Evolutionary conservation across 2,329 filamentous ascomycete genomes (phyloP), one percentile per base, ranked within the genome.

Genomic region (Lachnellula arida): DNA sequence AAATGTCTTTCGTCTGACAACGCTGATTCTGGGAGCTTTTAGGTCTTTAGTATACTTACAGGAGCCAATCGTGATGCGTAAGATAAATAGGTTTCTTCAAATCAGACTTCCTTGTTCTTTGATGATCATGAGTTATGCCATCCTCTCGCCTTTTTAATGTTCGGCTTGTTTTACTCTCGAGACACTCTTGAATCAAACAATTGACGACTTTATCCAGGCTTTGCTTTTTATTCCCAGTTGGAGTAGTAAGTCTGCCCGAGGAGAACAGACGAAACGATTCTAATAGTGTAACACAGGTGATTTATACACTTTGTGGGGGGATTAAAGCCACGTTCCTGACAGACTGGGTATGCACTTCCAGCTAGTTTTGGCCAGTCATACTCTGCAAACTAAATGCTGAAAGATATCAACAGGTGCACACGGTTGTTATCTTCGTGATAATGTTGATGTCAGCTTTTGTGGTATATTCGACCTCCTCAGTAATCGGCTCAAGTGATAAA

Each of bases 301-400:
- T 88, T 0, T 94, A 94, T 70, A 94, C 89, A 1, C 78, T 84
- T 32, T 76, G 82, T 43, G 83, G 82, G 40, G 89, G 89, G 5
- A 88, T 93, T 70, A 94, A 94, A 71, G 88, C 88, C 0, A 92
- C 89, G 0, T 89, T 93, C 64, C 74, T 92, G 60, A 95, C 89
- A 0, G 91, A 95, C 64, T 95, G 91, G 72, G 80, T 90, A 74
- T 0, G 71, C 34, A 9, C 17, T 17, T 9, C 5, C 3, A 34
- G 17, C 15, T 46, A 19, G 17, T 17, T 11, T 32, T 9, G 28
- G 9, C 8, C 9, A 32, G 28, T 32, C 9, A 32, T 32, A 32
- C 28, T 8, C 28, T 4, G 8, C 28, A 32, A 11, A 32, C 9
- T 8, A 32, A 32, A 32, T 11, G 17, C 43, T 46, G 2, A 46